phyloP scores from a whole-genome alignment of 371 early-diverging fungal genomes.

The Saksenaea vasiformis region DNA sequence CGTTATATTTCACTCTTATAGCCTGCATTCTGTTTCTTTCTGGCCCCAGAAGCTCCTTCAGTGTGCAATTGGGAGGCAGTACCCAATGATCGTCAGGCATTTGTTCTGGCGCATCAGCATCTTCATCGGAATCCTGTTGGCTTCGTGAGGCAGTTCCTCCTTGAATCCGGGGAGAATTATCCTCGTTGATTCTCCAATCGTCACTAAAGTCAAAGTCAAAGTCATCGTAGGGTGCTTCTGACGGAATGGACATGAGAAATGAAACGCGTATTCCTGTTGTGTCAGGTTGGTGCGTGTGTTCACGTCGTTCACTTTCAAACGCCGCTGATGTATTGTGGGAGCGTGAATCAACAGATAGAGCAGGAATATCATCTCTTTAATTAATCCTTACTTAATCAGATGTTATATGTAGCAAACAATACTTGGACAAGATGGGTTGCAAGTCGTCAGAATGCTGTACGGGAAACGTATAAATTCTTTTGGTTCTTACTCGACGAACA shows the following conservation, averaged over 20 bases:
- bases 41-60: slow-evolving; percentile 24
- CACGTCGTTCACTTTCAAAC: no score
- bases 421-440: no score
- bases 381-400: no score
- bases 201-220: slow-evolving; percentile 13
- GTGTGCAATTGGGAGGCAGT: slow-evolving; percentile 28
- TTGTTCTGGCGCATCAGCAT: slow-evolving; percentile 19
- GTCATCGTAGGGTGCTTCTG: slow-evolving; percentile 34
- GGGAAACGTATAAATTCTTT: no score
- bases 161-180: not conserved
- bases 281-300: no score
- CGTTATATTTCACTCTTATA: slow-evolving; percentile 27
- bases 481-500: no score
- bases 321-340: no score
- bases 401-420: no score
- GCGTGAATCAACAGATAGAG: no score
- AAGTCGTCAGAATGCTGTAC: no score
- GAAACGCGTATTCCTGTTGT: no score
- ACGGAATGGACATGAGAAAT: slow-evolving; percentile 24
- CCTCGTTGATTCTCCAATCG: slow-evolving; percentile 29
- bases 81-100: slow-evolving; percentile 46
- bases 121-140: not conserved
- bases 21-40: slow-evolving; percentile 16
- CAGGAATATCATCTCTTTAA: no score
- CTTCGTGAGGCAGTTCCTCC: not conserved